A percentile compares a stretch with the other conserved stretches of the same genome.
phyloP scores from a whole-genome alignment of 2,329 filamentous ascomycete genomes.

The Penicillium glabrum region DNA sequence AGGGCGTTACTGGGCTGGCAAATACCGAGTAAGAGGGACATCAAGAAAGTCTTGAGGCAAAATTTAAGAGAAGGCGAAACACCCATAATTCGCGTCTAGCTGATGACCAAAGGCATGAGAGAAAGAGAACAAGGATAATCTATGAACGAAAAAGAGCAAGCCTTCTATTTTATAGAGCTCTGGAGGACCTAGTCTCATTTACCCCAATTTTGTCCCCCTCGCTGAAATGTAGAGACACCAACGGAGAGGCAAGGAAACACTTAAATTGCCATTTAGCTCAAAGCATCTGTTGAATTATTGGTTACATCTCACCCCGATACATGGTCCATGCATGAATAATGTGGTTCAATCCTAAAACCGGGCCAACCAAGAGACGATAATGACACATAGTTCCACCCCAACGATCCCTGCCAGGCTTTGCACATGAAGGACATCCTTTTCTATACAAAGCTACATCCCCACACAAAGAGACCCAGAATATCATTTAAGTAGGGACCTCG shows the following conservation, averaged over 20 bases:
- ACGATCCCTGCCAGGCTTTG: no score
- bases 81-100: not conserved
- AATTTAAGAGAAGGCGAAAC: not conserved
- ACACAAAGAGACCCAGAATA: no score
- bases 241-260: not conserved
- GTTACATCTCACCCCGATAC: not conserved
- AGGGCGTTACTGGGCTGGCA: not conserved
- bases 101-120: not conserved
- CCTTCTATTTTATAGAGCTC: not conserved
- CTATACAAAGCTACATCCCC: no score
- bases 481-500: no score
- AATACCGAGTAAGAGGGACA: not conserved
- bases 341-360: not conserved
- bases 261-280: not conserved
- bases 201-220: not conserved
- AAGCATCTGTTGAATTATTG: not conserved
- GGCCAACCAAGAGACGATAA: not conserved
- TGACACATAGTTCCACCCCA: not conserved
- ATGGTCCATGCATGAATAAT: not conserved
- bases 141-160: not conserved
- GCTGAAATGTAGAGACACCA: not conserved
- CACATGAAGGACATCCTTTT: no score
- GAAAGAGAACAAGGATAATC: not conserved
- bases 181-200: no score
- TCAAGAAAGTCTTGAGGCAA: not conserved